Evolutionary conservation across 2,329 filamentous ascomycete genomes (phyloP).

Genomic region (Dendrostoma leiphaemia): DNA sequence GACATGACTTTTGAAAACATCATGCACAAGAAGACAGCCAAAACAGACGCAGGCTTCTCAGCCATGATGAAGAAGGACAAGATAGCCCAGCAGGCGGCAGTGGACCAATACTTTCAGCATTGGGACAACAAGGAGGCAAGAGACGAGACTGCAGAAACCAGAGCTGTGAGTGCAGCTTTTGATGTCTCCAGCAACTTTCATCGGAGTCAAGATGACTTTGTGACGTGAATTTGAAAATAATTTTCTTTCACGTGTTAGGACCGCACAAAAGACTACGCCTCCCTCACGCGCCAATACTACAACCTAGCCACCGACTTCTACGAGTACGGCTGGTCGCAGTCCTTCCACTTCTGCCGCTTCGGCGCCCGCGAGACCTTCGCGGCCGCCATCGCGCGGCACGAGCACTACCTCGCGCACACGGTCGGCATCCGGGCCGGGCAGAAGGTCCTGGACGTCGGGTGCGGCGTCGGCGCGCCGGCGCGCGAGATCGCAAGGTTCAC

Average conservation of each 20-base stretch:
- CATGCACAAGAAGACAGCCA: slow-evolving; percentile 14
- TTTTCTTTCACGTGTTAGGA: background rate
- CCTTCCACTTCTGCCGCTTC: slow-evolving; percentile 79
- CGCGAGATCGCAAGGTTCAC: slow-evolving; percentile 73
- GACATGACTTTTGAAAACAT: slow-evolving; percentile 19
- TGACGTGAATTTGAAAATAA: no score
- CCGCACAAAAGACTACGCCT: slow-evolving; percentile 16
- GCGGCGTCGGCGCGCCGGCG: slow-evolving; percentile 74
- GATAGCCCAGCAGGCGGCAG: slow-evolving; percentile 15
- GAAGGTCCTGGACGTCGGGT: slow-evolving; percentile 72
- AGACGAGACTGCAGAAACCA: slow-evolving; percentile 15
- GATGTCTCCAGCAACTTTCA: background rate
- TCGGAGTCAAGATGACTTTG: no score
- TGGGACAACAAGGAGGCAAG: slow-evolving; percentile 21
- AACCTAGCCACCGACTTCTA: slow-evolving; percentile 72
- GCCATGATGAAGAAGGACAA: slow-evolving; percentile 20
- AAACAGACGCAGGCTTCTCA: slow-evolving; percentile 13
- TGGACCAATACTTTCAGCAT: slow-evolving; percentile 18
- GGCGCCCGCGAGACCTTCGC: slow-evolving; percentile 66
- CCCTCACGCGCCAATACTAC: slow-evolving; percentile 51
- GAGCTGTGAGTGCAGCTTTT: slow-evolving; percentile 6
- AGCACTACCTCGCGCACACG: slow-evolving; percentile 73
- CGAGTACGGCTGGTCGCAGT: slow-evolving; percentile 73
- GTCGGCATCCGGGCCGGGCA: slow-evolving; percentile 65
- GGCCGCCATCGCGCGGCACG: slow-evolving; percentile 72